Percentiles rank a stretch among this genome's conserved stretches.
These are phyloP conservation scores for Puccinia brachypodii DNA, from an alignment of 1,284 basidiomycete genomes.

Conservation along the genomic window DNA sequence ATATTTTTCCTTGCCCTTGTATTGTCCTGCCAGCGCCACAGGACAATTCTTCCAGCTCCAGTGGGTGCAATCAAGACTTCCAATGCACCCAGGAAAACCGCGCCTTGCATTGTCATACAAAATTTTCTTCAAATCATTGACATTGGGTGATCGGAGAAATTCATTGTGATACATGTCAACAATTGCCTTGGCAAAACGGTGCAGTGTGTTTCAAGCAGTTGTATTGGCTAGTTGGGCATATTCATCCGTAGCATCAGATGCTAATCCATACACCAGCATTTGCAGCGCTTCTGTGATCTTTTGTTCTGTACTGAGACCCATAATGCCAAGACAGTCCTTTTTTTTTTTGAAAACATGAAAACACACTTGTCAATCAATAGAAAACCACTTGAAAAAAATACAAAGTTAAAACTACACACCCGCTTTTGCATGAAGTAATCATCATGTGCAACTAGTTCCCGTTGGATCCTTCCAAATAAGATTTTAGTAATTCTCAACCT, in stretches of 20 bases:
- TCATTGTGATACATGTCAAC: not conserved
- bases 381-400: not conserved
- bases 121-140: not conserved
- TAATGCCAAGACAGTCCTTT: not conserved
- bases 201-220: not conserved
- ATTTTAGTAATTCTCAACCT: not conserved
- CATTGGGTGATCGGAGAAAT: not conserved
- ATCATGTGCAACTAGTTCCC: not conserved
- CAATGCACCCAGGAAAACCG: not conserved
- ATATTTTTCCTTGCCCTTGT: conserved; percentile 16
- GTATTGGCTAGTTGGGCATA: not conserved
- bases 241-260: not conserved
- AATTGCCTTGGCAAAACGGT: not conserved
- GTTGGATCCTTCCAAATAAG: not conserved
- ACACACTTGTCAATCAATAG: not conserved
- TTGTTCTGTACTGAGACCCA: not conserved
- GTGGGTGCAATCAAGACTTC: too few relatives aligned
- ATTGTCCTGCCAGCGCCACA: too few relatives aligned
- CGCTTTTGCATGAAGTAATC: not conserved
- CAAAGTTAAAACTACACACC: not conserved
- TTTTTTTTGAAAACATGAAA: not conserved
- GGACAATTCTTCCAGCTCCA: too few relatives aligned
- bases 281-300: not conserved
- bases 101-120: not conserved
- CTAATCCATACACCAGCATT: not conserved